Base-by-base conservation (phyloP, 139 green algal genomes). In the Picochlorum costavermella region DNA sequence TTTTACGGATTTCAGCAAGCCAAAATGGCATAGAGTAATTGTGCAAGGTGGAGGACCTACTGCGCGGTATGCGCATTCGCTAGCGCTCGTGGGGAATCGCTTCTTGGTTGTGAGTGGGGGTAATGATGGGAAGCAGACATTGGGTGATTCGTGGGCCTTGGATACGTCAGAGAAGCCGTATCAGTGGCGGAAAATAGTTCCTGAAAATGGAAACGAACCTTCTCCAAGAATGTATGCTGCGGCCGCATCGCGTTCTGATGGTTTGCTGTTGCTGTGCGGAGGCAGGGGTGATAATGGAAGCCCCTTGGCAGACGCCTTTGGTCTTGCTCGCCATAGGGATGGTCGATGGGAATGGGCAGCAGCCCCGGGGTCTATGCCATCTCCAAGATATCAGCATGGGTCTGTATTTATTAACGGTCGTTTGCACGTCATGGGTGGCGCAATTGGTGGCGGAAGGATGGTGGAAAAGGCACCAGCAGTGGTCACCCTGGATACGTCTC, bases 151-250 rank as follows among this genome's bases (percentile, higher is more conserved):
- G 0, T 99, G 94, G 94, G 86, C 91, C 0, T 81, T 99, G 50
- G 94, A 99, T 72, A 99, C 94, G 11, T 88, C 81, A n/a, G 89
- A 97, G 61, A 99, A 99, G 79, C 94, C 94, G 2, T 99, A 99
- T 79, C 82, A 89, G 62, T 99, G 94, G 94, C 82, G 80, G 13
- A 90, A 90, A 60, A 93, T 98, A 45, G 75, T 79, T n/a, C 86
- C 81, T 1, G 88, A 93, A 26, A 87, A 85, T 78, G 87, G 87
- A 1, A 81, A 80, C 2, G 88, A 85, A 75, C 88, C 89, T 1
- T 81, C 78, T 1, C 70, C 85, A 10, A 90, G 89, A 67, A 99
- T 98, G 94, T 99, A 98, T 64, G 91, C 94, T 8, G 93, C 92
- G 20, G 88, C 94, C 29, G 88, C 88, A 13, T 83, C 94, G 0